phyloP scores from a whole-genome alignment of 164 flowering plant species.

The Stephania cephalantha region DNA sequence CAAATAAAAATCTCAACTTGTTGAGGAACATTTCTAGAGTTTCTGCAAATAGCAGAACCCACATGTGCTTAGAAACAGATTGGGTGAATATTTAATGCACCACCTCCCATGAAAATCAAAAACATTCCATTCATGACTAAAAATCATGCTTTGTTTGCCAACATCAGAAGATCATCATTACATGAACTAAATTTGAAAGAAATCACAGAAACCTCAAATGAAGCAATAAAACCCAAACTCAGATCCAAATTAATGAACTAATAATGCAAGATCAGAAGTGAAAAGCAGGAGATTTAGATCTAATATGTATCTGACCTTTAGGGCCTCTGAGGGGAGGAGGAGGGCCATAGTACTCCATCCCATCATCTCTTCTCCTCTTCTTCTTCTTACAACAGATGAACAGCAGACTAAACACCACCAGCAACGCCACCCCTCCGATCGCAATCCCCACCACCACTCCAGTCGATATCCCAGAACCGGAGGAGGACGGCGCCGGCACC shows the following conservation, averaged over 20 bases:
- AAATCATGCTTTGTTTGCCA: background rate
- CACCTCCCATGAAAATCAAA: background rate
- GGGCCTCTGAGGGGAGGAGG: constrained; percentile 33
- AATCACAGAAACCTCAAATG: too few relatives aligned
- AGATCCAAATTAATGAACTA: background rate
- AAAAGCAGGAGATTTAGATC: background rate
- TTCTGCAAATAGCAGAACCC: background rate
- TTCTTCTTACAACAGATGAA: constrained; percentile 50
- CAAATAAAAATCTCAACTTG: too few relatives aligned
- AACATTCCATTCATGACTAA: background rate
- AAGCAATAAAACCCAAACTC: background rate
- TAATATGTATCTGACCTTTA: constrained; percentile 30
- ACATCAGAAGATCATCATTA: background rate
- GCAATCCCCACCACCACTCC: constrained; percentile 60
- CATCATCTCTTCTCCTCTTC: constrained; percentile 44
- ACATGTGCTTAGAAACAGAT: background rate
- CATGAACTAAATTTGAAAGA: too few relatives aligned
- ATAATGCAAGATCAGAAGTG: background rate
- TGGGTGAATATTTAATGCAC: background rate
- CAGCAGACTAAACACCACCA: constrained; percentile 33
- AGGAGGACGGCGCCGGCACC: background rate
- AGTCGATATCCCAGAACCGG: constrained; percentile 24
- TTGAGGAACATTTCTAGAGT: too few relatives aligned
- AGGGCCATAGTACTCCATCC: constrained; percentile 29
- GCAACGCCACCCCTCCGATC: constrained; percentile 42